These are phyloP conservation scores for Fistulinella cinereoalba DNA, from an alignment of 1,284 basidiomycete species.

Conservation along the genomic window DNA sequence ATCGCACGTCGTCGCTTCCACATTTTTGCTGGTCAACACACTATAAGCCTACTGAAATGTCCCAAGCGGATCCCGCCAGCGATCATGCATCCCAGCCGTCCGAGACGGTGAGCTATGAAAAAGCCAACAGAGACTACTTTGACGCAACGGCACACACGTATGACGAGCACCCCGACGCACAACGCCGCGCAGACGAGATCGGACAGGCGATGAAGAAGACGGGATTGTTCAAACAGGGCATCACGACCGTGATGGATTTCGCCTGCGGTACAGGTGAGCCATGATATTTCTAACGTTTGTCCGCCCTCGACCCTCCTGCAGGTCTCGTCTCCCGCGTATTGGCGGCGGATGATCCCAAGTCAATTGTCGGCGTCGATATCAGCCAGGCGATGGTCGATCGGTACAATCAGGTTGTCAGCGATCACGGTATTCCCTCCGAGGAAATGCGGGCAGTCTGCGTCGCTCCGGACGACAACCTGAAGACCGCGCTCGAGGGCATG, in stretches of 20 bases:
- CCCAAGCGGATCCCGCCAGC: too few species aligned
- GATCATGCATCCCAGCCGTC: not conserved
- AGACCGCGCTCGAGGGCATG: slow-evolving; percentile 41
- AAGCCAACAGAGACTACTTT: slow-evolving; percentile 25
- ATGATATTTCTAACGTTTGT: too few species aligned
- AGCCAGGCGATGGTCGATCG: slow-evolving; percentile 61
- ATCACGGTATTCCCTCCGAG: slow-evolving; percentile 55
- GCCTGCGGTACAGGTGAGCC: slow-evolving; percentile 64
- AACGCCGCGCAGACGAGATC: slow-evolving; percentile 34
- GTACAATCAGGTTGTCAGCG: slow-evolving; percentile 53
- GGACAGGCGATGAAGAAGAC: slow-evolving; percentile 42
- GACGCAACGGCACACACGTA: slow-evolving; percentile 22
- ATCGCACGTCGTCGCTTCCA: too few species aligned
- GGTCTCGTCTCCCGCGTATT: slow-evolving; percentile 58
- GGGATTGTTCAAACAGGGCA: slow-evolving; percentile 53
- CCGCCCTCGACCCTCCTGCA: too few species aligned
- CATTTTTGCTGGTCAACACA: too few species aligned
- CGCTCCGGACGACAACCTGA: slow-evolving; percentile 35
- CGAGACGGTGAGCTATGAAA: slow-evolving; percentile 5
- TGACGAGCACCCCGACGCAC: slow-evolving; percentile 26
- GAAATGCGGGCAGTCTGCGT: slow-evolving; percentile 59
- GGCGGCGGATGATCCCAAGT: slow-evolving; percentile 48
- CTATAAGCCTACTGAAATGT: too few species aligned
- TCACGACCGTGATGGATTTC: slow-evolving; percentile 62
- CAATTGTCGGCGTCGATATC: slow-evolving; percentile 68